Base-by-base conservation (phyloP, 352 stramenopile species). In the Albugo candida region DNA sequence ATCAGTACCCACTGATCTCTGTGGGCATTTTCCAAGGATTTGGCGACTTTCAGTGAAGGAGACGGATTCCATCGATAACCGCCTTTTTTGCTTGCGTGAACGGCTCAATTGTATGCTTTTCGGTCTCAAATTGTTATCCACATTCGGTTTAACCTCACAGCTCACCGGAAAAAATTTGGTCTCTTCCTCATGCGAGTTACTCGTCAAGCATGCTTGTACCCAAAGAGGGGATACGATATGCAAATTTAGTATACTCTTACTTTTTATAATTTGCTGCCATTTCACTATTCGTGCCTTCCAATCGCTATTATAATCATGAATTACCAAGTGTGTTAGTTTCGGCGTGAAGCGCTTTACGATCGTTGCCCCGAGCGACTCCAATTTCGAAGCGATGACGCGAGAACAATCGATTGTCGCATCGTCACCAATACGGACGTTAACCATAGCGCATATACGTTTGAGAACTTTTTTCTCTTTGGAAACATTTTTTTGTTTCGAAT, bases 161-260 rank as follows among this genome's bases (percentile, higher is more conserved):
- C 63, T 74, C 41, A 84, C 63, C 2, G 77, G 77, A 47, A 89
- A 89, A 45, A 81, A 89, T 24, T 64, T 59, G 13, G 59, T 64
- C 56, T 89, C 77, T 31, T 69, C 64, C 64, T 85, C 75, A 17
- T 53, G 57, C 52, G 66, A 58, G 46, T 84, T 78, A 48, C 70
- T 81, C 47, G 78, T 65, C 36, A 76, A 77, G 51, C 77, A 89
- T 8, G 69, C 72, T 41, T 89, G 83, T 10, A 89, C 77, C 77
- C 77, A 89, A 14, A 86, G 59, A 51, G 82, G 73, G 13, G 71
- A 81, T n/a, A 86, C 77, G 36, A 89, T 79, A 31, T 83, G 64
- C 5, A 89, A 36, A 16, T 77, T 19, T 31, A 31, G 8, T 31
- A 31, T 31, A 8, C 24, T 31, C 8, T 31, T 31, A 31, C 24